A percentile compares a stretch with the other conserved stretches of the same genome.
These are phyloP conservation scores for Lecanicillium sp. DNA, from an alignment of 2,329 filamentous ascomycete genomes.

Conservation along the genomic window DNA sequence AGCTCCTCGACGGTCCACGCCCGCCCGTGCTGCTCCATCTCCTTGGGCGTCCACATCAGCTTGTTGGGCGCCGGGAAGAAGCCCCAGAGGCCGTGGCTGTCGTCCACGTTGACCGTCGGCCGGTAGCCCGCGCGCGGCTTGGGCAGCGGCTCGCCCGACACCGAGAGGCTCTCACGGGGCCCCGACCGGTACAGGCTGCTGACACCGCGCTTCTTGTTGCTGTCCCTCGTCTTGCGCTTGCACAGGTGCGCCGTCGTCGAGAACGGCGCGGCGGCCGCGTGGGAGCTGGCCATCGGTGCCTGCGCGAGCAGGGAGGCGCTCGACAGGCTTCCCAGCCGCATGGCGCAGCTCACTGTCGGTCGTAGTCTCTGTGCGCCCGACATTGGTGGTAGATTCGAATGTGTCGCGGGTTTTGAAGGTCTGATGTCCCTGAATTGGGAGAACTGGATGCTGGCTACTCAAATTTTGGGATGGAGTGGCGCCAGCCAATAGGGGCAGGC, in stretches of 20 bases:
- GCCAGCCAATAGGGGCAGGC: conserved; percentile 8
- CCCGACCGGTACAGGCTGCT: conserved; percentile 76
- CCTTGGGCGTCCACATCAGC: conserved; percentile 64
- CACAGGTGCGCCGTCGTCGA: conserved; percentile 49
- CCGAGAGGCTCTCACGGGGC: conserved; percentile 64
- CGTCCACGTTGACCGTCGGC: conserved; percentile 54
- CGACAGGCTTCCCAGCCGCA: conserved; percentile 1
- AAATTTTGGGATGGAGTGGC: conserved; percentile 6
- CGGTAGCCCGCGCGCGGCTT: conserved; percentile 58
- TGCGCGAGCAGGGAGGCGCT: background rate
- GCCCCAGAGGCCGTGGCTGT: conserved; percentile 81
- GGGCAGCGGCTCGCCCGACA: conserved; percentile 67
- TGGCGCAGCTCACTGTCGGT: conserved; percentile 4
- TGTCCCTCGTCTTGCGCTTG: conserved; percentile 58
- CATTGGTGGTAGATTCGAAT: conserved; percentile 7
- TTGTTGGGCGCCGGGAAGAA: conserved; percentile 75
- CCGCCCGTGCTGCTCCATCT: conserved; percentile 68
- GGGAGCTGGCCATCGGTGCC: background rate
- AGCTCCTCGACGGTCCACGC: conserved; percentile 83
- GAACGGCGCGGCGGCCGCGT: conserved; percentile 31
- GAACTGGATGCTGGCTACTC: background rate
- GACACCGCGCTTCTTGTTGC: conserved; percentile 73
- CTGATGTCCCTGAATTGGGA: conserved; percentile 6
- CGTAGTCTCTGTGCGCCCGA: conserved; percentile 8
- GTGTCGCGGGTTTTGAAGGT: background rate